Conservation (phyloP, 768 basidiomycete species). For the Pulveroboletus sp. region DNA sequence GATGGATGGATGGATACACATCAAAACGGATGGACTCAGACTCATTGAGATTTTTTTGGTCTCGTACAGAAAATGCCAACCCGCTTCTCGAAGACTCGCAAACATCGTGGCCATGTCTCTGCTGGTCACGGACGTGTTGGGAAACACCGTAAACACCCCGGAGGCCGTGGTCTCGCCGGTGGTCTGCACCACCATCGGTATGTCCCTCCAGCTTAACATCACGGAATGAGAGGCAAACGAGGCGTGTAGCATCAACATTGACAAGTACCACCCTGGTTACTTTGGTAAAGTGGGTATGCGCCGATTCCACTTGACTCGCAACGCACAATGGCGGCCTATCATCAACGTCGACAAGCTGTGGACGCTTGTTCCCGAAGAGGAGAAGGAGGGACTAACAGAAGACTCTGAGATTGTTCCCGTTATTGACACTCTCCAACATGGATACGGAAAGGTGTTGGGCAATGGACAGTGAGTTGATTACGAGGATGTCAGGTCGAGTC, state of each 20-base stretch:
- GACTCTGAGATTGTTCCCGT: conserved; percentile 86
- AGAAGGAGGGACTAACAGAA: conserved; percentile 73
- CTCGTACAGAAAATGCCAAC: conserved; percentile 76
- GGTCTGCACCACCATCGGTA: conserved; percentile 99
- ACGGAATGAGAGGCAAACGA: not conserved
- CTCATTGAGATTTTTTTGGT: conserved; percentile 16
- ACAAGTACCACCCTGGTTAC: conserved; percentile 99
- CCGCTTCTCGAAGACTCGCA: conserved; percentile 94
- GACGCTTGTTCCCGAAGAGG: conserved; percentile 80
- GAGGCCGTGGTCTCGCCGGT: conserved; percentile 99
- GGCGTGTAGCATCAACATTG: conserved; percentile 78
- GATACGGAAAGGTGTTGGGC: conserved; percentile 92
- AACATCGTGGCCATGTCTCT: conserved; percentile 98
- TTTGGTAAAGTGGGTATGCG: conserved; percentile 99
- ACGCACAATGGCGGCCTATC: conserved; percentile 86
- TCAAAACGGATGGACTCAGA: conserved; percentile 30
- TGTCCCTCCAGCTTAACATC: conserved; percentile 27
- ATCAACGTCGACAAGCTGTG: conserved; percentile 99
- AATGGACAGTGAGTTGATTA: conserved; percentile 70
- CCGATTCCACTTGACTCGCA: conserved; percentile 92
- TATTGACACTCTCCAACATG: conserved; percentile 78
- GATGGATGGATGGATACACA: conserved; percentile 49
- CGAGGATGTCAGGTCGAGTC: not conserved
- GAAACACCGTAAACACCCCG: conserved; percentile 99
- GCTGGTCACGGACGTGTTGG: conserved; percentile 99